Percentiles rank a stretch among this genome's conserved stretches.
phyloP scores from a whole-genome alignment of 345 rosid genomes.

The Mallotus nudiflorus region DNA sequence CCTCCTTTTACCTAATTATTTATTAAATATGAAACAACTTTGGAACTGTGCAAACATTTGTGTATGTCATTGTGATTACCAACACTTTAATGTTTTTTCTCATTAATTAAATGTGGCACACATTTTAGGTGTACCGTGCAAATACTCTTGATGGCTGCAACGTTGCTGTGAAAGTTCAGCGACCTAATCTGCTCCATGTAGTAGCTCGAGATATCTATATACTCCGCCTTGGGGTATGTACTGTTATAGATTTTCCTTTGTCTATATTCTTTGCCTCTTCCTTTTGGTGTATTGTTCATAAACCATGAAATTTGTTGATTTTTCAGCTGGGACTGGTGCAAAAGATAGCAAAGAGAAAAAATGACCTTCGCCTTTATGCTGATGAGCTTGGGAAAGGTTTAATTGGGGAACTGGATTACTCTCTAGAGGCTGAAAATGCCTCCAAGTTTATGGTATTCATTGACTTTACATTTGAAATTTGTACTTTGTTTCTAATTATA shows the following conservation, averaged over 20 bases:
- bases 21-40: background rate
- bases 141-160: conserved; percentile 64
- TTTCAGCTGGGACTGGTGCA: conserved; percentile 80
- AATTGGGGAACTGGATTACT: conserved; percentile 89
- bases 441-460: conserved; percentile 67
- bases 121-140: conserved; percentile 75
- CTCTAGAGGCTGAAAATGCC: conserved; percentile 87
- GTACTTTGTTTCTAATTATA: background rate
- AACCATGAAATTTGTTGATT: background rate
- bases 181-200: conserved; percentile 81
- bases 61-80: background rate
- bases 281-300: conserved; percentile 19
- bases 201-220: conserved; percentile 86
- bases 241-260: background rate
- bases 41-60: background rate
- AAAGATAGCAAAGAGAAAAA: conserved; percentile 83
- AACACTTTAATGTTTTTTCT: background rate
- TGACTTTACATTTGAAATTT: background rate
- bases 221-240: conserved; percentile 85
- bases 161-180: conserved; percentile 96
- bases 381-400: conserved; percentile 97
- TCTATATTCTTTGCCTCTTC: background rate
- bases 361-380: conserved; percentile 82
- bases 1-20: conserved; percentile 9
- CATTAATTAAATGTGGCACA: conserved; percentile 17